These are phyloP conservation scores for Yarrowia bubula DNA, from an alignment of 805 yeast species.

Conservation along the genomic window DNA sequence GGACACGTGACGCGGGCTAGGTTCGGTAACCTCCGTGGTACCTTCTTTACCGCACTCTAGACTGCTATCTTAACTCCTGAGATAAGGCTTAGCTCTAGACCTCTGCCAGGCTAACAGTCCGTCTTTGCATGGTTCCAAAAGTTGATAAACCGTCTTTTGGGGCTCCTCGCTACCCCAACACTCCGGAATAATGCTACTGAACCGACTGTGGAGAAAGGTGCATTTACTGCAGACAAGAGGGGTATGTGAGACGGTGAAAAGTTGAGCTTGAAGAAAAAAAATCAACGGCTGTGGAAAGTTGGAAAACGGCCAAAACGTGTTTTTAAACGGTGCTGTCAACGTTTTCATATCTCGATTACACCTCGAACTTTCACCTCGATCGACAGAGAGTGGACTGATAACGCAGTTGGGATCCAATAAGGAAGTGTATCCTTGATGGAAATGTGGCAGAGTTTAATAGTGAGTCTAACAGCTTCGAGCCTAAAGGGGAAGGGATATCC, in stretches of 20 bases:
- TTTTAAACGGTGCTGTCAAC: too few species aligned
- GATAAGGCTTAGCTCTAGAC: background rate
- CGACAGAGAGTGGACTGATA: background rate
- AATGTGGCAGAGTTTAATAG: slow-evolving; percentile 10
- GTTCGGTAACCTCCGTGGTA: background rate
- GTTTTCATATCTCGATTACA: too few species aligned
- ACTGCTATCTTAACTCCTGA: background rate
- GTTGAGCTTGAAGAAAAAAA: background rate
- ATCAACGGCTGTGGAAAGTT: too few species aligned
- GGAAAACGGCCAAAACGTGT: too few species aligned
- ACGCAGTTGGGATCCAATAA: slow-evolving; percentile 4
- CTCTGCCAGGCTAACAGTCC: too few species aligned
- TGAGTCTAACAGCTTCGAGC: slow-evolving; percentile 21
- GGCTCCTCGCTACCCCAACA: background rate
- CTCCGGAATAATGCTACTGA: background rate
- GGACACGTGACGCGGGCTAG: slow-evolving; percentile 10
- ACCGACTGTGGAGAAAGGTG: slow-evolving; percentile 1
- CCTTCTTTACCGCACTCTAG: too few species aligned
- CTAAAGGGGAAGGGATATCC: slow-evolving; percentile 20
- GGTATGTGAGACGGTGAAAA: background rate
- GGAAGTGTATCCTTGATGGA: background rate
- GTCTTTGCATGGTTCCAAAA: too few species aligned
- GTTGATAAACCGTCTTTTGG: background rate
- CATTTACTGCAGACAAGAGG: slow-evolving; percentile 1
- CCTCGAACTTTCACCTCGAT: background rate